Evolutionary conservation across 2,329 filamentous ascomycete species (phyloP).

Genomic region (Emergomyces pasteurianus): DNA sequence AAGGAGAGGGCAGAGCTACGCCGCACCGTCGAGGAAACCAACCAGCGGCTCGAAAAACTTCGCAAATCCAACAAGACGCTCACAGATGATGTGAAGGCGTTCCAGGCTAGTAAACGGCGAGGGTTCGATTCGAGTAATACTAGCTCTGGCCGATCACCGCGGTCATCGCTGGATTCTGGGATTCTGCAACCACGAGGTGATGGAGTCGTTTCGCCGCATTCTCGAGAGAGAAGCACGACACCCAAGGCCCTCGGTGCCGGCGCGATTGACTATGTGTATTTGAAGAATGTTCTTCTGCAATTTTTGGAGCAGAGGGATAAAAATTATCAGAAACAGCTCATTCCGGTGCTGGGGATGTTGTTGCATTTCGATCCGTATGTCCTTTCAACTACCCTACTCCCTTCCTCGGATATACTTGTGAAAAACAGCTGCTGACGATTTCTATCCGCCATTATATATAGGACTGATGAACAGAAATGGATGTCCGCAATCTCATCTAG

Average conservation of each 20-base stretch:
- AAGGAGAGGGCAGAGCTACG: slow-evolving; percentile 67
- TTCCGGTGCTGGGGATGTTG: slow-evolving; percentile 54
- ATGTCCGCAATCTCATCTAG: slow-evolving; percentile 55
- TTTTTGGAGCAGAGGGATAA: slow-evolving; percentile 57
- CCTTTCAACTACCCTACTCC: not conserved
- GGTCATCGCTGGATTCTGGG: slow-evolving; percentile 11
- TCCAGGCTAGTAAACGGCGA: slow-evolving; percentile 13
- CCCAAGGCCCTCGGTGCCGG: slow-evolving; percentile 20
- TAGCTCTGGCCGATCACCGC: slow-evolving; percentile 37
- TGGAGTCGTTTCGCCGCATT: slow-evolving; percentile 36
- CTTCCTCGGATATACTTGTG: not conserved
- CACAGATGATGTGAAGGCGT: slow-evolving; percentile 44
- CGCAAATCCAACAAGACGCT: slow-evolving; percentile 54
- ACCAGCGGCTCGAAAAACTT: slow-evolving; percentile 64
- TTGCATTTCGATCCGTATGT: slow-evolving; percentile 52
- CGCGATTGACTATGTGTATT: slow-evolving; percentile 48
- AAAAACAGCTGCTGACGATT: slow-evolving; percentile 11
- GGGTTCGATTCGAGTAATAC: slow-evolving; percentile 30
- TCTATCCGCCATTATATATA: slow-evolving; percentile 18
- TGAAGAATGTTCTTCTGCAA: slow-evolving; percentile 55
- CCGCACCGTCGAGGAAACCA: slow-evolving; percentile 64
- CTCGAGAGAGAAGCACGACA: slow-evolving; percentile 24
- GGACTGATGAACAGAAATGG: slow-evolving; percentile 78
- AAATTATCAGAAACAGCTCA: slow-evolving; percentile 54
- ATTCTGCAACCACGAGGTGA: not conserved